A percentile compares a stretch with the other conserved stretches of the same genome.
phyloP scores from a whole-genome alignment of 495 filamentous ascomycete species.

The Penicillium daleae region DNA sequence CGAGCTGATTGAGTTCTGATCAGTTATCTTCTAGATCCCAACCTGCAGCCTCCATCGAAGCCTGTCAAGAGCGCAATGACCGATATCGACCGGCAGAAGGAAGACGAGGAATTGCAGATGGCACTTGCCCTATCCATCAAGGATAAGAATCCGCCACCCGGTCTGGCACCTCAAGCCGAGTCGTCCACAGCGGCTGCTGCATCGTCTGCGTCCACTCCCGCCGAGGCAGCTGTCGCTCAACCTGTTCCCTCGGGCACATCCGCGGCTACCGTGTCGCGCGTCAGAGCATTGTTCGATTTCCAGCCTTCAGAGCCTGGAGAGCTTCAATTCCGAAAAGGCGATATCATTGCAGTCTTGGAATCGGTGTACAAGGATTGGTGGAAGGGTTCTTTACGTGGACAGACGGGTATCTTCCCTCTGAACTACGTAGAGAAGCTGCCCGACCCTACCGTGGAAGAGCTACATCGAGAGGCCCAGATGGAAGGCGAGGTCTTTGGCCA shows the following conservation, averaged over 20 bases:
- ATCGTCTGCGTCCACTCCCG: slow-evolving; percentile 37
- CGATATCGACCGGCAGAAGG: slow-evolving; percentile 86
- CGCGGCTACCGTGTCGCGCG: slow-evolving; percentile 94
- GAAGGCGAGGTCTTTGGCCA: slow-evolving; percentile 97
- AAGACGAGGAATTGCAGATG: slow-evolving; percentile 98
- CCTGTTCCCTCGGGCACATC: slow-evolving; percentile 73
- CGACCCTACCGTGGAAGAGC: slow-evolving; percentile 91
- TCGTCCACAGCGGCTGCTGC: slow-evolving; percentile 33
- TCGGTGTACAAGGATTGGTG: slow-evolving; percentile 99
- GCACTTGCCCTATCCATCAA: slow-evolving; percentile 89
- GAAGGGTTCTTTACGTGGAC: slow-evolving; percentile 91
- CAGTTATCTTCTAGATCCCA: slow-evolving; percentile 66
- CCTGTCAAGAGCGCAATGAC: slow-evolving; percentile 91
- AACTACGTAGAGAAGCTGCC: slow-evolving; percentile 98
- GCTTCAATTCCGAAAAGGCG: slow-evolving; percentile 93
- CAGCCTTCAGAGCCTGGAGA: slow-evolving; percentile 91
- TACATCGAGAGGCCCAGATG: slow-evolving; percentile 96
- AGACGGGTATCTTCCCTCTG: slow-evolving; percentile 96
- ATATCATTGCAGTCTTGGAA: slow-evolving; percentile 95
- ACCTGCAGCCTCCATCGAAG: slow-evolving; percentile 87
- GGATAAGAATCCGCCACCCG: slow-evolving; percentile 57
- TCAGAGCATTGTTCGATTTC: slow-evolving; percentile 93
- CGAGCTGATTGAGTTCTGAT: neutral
- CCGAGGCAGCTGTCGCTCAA: slow-evolving; percentile 46
- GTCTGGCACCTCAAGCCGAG: slow-evolving; percentile 30